Evolutionary conservation across 257 asterid species (phyloP).

Genomic region (Euphrasia confusa): DNA sequence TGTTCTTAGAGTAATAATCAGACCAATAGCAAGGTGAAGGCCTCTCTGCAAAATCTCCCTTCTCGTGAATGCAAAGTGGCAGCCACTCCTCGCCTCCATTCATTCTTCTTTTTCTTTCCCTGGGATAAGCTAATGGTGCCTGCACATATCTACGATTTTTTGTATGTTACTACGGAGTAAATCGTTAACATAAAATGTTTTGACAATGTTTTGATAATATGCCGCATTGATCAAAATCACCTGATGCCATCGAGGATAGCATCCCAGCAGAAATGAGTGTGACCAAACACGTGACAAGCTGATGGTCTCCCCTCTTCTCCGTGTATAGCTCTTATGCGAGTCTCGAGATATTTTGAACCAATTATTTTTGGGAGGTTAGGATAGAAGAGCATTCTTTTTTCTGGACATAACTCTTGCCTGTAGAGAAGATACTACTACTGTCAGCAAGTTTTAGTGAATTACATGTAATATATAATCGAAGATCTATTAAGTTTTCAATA

Average conservation of each 20-base stretch:
- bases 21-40: constrained; percentile 72
- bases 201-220: constrained; percentile 8
- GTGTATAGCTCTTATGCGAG: constrained; percentile 63
- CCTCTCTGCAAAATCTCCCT: constrained; percentile 42
- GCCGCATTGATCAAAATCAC: constrained; percentile 26
- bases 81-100: constrained; percentile 86
- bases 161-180: too few species aligned
- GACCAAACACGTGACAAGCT: constrained; percentile 84
- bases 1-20: constrained; percentile 60
- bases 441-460: constrained; percentile 9
- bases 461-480: not conserved
- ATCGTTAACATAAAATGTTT: not conserved
- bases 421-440: constrained; percentile 16
- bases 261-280: constrained; percentile 94
- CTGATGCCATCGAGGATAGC: constrained; percentile 70
- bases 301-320: constrained; percentile 43
- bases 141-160: constrained; percentile 59
- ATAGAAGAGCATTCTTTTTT: constrained; percentile 93
- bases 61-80: constrained; percentile 59
- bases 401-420: constrained; percentile 92
- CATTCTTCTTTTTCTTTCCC: constrained; percentile 72
- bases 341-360: constrained; percentile 77
- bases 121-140: constrained; percentile 84
- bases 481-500: not conserved
- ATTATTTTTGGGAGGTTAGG: constrained; percentile 83